Conservation (phyloP, 352 stramenopile species). For the Peronospora farinosa region DNA sequence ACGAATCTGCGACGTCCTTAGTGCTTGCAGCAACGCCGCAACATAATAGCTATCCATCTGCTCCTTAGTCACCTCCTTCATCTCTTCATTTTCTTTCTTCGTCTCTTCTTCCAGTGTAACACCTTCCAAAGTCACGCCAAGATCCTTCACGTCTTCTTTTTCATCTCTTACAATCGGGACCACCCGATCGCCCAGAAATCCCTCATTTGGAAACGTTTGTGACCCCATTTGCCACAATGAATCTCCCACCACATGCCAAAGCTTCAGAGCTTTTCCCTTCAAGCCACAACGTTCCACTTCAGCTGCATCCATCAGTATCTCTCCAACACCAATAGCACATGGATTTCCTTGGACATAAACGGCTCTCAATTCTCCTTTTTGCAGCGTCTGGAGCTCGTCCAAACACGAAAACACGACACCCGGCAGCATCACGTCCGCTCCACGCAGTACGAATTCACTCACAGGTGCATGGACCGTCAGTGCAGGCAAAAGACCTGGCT, state of each 20-base stretch:
- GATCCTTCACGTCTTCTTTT: constrained; percentile 22
- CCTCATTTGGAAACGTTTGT: constrained; percentile 56
- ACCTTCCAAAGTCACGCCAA: constrained; percentile 23
- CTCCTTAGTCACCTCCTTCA: constrained; percentile 38
- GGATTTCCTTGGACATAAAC: constrained; percentile 74
- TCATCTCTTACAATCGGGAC: constrained; percentile 26
- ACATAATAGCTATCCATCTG: constrained; percentile 77
- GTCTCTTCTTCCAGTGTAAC: constrained; percentile 43
- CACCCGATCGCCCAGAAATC: constrained; percentile 45
- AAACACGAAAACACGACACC: constrained; percentile 59
- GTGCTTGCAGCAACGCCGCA: constrained; percentile 52
- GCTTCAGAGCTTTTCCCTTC: constrained; percentile 59
- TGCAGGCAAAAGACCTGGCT: constrained; percentile 39
- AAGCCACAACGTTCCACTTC: constrained; percentile 52
- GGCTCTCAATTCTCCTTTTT: constrained; percentile 59
- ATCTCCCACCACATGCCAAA: constrained; percentile 70
- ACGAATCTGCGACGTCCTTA: constrained; percentile 46
- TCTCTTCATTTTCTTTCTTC: constrained; percentile 7
- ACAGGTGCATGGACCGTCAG: constrained; percentile 70
- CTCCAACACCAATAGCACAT: constrained; percentile 65
- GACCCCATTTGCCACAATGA: constrained; percentile 71
- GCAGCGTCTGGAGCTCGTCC: constrained; percentile 48
- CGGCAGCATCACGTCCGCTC: constrained; percentile 79
- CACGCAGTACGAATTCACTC: constrained; percentile 74
- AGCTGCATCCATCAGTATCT: constrained; percentile 60